phyloP scores from a whole-genome alignment of 805 yeast species.

The Candida tammaniensis region DNA sequence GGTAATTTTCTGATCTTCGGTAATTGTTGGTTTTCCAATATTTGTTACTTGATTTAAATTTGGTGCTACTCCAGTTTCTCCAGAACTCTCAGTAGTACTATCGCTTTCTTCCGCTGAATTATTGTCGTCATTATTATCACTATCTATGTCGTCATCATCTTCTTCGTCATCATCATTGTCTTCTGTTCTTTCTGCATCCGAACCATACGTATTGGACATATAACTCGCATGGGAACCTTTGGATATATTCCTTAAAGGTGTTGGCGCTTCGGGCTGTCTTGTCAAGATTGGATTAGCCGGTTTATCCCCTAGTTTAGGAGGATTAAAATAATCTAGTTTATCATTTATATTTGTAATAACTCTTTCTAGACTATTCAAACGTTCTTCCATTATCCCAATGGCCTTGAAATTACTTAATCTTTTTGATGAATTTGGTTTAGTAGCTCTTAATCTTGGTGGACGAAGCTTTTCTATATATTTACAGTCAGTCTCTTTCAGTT shows the following conservation, averaged over 20 bases:
- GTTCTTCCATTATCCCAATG: slow-evolving; percentile 16
- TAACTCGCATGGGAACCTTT: too few species aligned
- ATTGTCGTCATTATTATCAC: slow-evolving; percentile 9
- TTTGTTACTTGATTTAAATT: too few species aligned
- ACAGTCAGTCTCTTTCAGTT: slow-evolving; percentile 19
- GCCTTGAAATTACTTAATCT: slow-evolving; percentile 10
- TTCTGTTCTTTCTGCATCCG: background rate
- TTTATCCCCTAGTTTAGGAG: too few species aligned
- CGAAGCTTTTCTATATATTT: slow-evolving; percentile 21
- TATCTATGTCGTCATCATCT: slow-evolving; percentile 13
- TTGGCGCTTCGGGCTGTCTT: too few species aligned
- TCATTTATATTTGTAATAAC: slow-evolving; percentile 17
- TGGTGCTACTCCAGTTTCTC: too few species aligned
- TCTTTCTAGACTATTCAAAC: slow-evolving; percentile 22
- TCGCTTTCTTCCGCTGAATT: background rate
- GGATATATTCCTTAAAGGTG: too few species aligned
- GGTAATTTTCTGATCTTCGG: too few species aligned
- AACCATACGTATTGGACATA: background rate
- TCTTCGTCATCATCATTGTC: slow-evolving; percentile 10
- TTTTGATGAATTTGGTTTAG: background rate
- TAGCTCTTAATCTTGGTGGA: slow-evolving; percentile 4
- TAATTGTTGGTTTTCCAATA: too few species aligned
- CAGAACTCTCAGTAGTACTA: too few species aligned
- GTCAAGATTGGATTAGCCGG: too few species aligned
- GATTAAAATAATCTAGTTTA: slow-evolving; percentile 16